Conservation (phyloP, 257 asterid species). For the Schizonepeta tenuifolia region DNA sequence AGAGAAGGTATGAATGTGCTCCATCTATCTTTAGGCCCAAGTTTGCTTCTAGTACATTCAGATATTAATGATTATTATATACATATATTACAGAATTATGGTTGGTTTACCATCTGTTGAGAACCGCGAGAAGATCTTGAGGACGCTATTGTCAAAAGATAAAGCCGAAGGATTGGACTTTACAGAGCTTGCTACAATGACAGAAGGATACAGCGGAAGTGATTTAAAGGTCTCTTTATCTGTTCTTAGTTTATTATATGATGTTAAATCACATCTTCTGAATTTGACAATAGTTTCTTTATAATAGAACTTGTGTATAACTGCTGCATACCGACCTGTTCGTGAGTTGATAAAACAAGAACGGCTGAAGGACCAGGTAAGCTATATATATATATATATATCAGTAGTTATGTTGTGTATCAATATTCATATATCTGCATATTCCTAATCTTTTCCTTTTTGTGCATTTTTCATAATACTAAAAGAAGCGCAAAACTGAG, state of each 20-base stretch:
- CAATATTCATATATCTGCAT: background rate
- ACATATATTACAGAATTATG: constrained; percentile 60
- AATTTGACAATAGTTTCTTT: constrained; percentile 19
- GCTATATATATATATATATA: too few relatives aligned
- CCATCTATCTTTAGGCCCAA: background rate
- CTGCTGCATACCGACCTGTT: constrained; percentile 94
- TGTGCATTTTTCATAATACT: constrained; percentile 27
- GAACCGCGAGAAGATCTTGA: constrained; percentile 71
- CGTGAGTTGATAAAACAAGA: constrained; percentile 83
- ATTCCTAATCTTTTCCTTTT: background rate
- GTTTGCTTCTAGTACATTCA: background rate
- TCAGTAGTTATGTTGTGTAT: background rate
- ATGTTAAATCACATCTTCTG: background rate
- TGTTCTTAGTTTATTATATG: background rate
- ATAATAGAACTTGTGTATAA: constrained; percentile 71
- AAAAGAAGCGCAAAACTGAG: constrained; percentile 47
- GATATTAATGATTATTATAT: background rate
- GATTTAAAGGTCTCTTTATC: constrained; percentile 72
- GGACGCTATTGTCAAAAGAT: constrained; percentile 75
- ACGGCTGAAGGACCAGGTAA: constrained; percentile 56
- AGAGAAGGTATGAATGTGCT: constrained; percentile 71
- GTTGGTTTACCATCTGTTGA: constrained; percentile 80
- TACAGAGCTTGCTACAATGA: constrained; percentile 71
- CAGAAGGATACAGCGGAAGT: constrained; percentile 90
- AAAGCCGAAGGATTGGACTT: constrained; percentile 58